Conservation (phyloP, 345 rosid genomes). For the Chamaenerion angustifolium region DNA sequence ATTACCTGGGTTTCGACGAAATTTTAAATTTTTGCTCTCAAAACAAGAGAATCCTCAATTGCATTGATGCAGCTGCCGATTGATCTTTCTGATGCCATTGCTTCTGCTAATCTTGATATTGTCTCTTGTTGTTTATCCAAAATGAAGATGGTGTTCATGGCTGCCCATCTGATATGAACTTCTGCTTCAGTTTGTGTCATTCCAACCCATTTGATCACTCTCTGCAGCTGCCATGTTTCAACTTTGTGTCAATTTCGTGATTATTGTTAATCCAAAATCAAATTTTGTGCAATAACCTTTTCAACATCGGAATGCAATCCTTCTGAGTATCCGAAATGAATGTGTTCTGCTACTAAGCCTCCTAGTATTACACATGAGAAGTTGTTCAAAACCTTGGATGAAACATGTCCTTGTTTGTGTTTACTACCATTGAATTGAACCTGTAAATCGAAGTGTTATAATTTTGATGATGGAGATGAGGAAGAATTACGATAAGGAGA, state of each 20-base stretch:
- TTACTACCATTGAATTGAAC: background rate
- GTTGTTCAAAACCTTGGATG: constrained; percentile 36
- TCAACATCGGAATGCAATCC: constrained; percentile 36
- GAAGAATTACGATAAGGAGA: background rate
- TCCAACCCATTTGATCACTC: constrained; percentile 23
- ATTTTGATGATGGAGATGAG: too few species aligned
- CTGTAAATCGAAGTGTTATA: too few species aligned
- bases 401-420: constrained; percentile 13
- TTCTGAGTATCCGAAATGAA: constrained; percentile 27
- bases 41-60: constrained; percentile 19
- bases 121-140: constrained; percentile 17
- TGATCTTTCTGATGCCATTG: constrained; percentile 28
- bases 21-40: background rate
- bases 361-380: constrained; percentile 40
- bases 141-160: constrained; percentile 18
- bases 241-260: background rate
- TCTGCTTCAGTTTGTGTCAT: constrained; percentile 16
- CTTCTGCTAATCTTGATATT: constrained; percentile 22
- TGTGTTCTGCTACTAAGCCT: constrained; percentile 43
- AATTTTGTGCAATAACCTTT: constrained; percentile 17
- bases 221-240: constrained; percentile 21
- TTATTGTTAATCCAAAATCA: background rate
- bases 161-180: constrained; percentile 36
- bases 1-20: background rate
- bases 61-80: constrained; percentile 28